Evolutionary conservation across 1,284 basidiomycete species (phyloP).

Genomic region (Cryptococcus amylolentus): DNA sequence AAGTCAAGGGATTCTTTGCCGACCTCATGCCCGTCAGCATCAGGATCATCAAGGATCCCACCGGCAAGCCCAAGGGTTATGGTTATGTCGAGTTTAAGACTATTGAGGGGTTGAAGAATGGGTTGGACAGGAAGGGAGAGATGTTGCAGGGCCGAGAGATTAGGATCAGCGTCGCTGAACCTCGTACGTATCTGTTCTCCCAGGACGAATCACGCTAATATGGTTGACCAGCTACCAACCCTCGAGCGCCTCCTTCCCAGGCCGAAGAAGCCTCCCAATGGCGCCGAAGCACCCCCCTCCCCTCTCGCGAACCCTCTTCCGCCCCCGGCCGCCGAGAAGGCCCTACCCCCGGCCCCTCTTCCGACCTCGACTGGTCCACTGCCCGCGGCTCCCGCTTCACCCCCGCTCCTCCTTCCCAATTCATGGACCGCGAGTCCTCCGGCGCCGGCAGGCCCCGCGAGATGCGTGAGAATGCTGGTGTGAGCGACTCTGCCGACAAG

Average conservation of each 20-base stretch:
- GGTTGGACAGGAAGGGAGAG: constrained; percentile 61
- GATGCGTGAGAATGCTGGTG: constrained; percentile 8
- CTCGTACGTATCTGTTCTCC: constrained; percentile 56
- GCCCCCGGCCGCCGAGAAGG: constrained; percentile 27
- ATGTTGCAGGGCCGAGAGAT: constrained; percentile 73
- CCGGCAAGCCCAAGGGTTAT: constrained; percentile 94
- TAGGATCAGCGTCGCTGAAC: constrained; percentile 91
- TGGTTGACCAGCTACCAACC: constrained; percentile 8
- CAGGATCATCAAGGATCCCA: constrained; percentile 86
- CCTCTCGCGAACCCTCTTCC: constrained; percentile 50
- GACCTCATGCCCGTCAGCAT: constrained; percentile 67
- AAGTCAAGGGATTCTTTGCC: constrained; percentile 70
- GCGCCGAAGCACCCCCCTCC: constrained; percentile 83
- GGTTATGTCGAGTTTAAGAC: constrained; percentile 93
- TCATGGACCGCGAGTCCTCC: constrained; percentile 34
- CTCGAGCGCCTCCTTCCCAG: constrained; percentile 41
- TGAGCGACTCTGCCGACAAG: constrained; percentile 53
- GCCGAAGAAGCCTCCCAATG: constrained; percentile 61
- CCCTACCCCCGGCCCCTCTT: constrained; percentile 28
- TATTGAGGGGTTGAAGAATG: constrained; percentile 77
- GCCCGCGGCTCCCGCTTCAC: constrained; percentile 52
- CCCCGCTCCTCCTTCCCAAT: constrained; percentile 25
- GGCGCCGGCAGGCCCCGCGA: constrained; percentile 28
- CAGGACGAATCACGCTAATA: neutral
- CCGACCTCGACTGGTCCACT: constrained; percentile 50